Percentiles rank a stretch among this genome's conserved stretches.
These are phyloP conservation scores for Moniliella sp. DNA, from an alignment of 1,284 basidiomycete genomes.

Conservation along the genomic window DNA sequence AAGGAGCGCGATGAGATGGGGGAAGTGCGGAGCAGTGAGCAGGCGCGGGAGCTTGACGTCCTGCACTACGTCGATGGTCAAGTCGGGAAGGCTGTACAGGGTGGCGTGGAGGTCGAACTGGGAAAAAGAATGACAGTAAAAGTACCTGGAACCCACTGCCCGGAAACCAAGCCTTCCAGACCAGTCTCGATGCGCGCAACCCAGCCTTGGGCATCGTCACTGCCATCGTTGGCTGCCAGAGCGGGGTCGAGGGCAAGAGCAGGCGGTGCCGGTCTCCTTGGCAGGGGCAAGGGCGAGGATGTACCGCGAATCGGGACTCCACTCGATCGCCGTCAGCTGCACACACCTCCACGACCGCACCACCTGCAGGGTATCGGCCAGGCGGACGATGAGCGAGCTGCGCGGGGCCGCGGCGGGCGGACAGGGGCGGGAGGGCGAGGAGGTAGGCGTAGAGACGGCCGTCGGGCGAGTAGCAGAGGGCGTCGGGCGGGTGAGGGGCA, in stretches of 20 bases:
- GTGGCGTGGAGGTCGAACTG: not conserved
- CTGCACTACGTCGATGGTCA: no score
- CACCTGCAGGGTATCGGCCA: not conserved
- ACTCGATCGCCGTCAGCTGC: not conserved
- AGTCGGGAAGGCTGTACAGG: not conserved
- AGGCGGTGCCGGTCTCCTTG: not conserved
- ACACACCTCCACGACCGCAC: not conserved
- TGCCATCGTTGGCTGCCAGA: not conserved
- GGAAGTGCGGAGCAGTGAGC: no score
- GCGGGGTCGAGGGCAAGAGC: not conserved
- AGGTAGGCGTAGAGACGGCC: no score
- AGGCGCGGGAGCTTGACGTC: no score
- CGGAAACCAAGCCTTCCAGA: not conserved
- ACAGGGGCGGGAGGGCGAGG: no score
- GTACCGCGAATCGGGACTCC: not conserved
- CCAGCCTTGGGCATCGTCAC: not conserved
- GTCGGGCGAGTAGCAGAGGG: no score
- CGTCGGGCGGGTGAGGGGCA: no score
- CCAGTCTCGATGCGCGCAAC: not conserved
- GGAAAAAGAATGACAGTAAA: not conserved
- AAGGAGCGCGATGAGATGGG: no score
- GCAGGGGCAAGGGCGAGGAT: not conserved
- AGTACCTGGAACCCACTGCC: not conserved
- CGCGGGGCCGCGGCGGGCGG: no score
- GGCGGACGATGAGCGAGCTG: not conserved